Evolutionary conservation across 2,329 filamentous ascomycete genomes (phyloP), one percentile per base, ranked within the genome.

Genomic region (Fusarium dlaminii): DNA sequence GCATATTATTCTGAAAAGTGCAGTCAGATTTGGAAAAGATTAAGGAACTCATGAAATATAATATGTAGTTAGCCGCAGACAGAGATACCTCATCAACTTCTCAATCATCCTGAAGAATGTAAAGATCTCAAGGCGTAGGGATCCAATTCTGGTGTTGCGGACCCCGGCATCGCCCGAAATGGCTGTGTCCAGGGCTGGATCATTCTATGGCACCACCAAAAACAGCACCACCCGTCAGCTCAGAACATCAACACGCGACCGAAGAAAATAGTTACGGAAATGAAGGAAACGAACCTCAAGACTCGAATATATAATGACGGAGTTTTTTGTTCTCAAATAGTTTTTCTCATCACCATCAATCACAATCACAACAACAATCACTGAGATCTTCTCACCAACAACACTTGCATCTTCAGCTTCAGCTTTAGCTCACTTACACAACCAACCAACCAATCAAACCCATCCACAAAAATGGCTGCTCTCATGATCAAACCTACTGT

Each of bases 211-310:
- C 75, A 69, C 76, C 76, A 78, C 75, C 58, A 60, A 62, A 70
- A 73, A 69, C 64, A 59, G 48, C 42, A 69, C 64, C 67, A 51
- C 49, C 61, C 63, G 58, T 51, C 66, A 55, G 64, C 63, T 78
- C 73, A 73, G 69, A 75, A 66, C 70, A 75, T 75, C 66, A 68
- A 73, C 70, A 73, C 57, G 63, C 76, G 66, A 78, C 60, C 15
- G 8, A 22, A 36, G 43, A 51, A 18, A 15, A n/a, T 57, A 24
- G 13, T 57, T 29, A 63, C 76, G 64, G 58, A 63, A 65, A 37
- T 65, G 54, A 22, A 63, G 37, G 34, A 59, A 66, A 43, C 54
- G 24, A 24, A 8, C 30, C 22, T 58, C 9, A 17, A 10, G 1
- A 22, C 7, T 17, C 18, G 27, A 42, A 29, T 75, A 78, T 78